Conservation (phyloP, 1,284 basidiomycete species). For the Heterobasidion annosum region DNA sequence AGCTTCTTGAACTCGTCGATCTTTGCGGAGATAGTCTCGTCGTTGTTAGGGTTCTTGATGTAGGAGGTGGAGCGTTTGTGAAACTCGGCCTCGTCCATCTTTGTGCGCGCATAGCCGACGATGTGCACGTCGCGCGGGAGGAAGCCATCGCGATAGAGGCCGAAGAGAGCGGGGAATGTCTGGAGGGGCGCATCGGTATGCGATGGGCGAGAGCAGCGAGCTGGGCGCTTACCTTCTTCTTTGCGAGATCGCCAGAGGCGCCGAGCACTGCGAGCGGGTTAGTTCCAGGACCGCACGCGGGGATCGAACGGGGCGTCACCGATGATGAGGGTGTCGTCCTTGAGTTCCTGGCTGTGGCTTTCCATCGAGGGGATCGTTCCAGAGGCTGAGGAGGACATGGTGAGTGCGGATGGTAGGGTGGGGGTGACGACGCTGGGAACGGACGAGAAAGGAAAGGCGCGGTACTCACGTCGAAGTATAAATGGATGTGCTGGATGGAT, state of each 20-base stretch:
- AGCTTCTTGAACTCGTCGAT: slow-evolving; percentile 78
- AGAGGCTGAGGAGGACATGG: slow-evolving; percentile 39
- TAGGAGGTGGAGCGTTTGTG: slow-evolving; percentile 76
- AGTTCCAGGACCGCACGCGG: slow-evolving; percentile 11
- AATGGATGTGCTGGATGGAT: not conserved
- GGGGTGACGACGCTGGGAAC: not conserved
- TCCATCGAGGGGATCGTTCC: slow-evolving; percentile 87
- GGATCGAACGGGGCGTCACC: slow-evolving; percentile 35
- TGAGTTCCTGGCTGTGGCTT: slow-evolving; percentile 60
- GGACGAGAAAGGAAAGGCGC: not conserved
- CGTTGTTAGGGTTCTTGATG: slow-evolving; percentile 71
- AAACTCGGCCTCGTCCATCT: slow-evolving; percentile 86
- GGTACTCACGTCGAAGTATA: not conserved
- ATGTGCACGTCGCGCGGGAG: slow-evolving; percentile 82
- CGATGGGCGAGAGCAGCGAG: not conserved
- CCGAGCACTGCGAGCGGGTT: slow-evolving; percentile 65
- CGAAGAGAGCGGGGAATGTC: slow-evolving; percentile 93
- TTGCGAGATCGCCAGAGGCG: slow-evolving; percentile 95
- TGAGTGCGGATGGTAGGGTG: not conserved
- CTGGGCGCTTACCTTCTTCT: slow-evolving; percentile 81
- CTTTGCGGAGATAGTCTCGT: slow-evolving; percentile 44
- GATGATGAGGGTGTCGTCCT: slow-evolving; percentile 82
- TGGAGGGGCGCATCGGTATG: slow-evolving; percentile 19
- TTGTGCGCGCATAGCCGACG: slow-evolving; percentile 91
- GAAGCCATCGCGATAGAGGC: slow-evolving; percentile 73